phyloP scores from a whole-genome alignment of 192 early-diverging fungal species.

The Coemansia sp. region DNA sequence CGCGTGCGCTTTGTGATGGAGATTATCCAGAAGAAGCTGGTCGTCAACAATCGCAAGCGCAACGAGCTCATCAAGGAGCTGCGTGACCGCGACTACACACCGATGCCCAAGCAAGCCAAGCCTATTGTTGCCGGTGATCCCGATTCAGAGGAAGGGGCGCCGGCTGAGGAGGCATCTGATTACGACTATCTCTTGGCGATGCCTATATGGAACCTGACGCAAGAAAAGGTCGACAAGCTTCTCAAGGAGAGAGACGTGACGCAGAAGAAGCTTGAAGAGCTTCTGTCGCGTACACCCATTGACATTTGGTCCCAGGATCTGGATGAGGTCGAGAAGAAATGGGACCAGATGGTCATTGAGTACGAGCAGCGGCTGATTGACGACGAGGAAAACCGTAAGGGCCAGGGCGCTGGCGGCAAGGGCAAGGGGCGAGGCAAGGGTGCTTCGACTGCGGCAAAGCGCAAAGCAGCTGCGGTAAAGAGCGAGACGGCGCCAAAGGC shows the following conservation, averaged over 20 bases:
- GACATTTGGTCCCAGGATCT: conserved; percentile 86
- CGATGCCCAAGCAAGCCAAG: conserved; percentile 53
- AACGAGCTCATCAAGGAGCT: conserved; percentile 71
- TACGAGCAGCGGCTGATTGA: conserved; percentile 33
- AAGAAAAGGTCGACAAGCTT: conserved; percentile 80
- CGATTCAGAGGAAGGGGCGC: conserved; percentile 45
- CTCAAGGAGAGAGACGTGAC: conserved; percentile 65
- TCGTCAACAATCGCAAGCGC: conserved; percentile 85
- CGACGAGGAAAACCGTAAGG: conserved; percentile 37
- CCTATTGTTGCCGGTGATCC: conserved; percentile 45
- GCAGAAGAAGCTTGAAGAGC: conserved; percentile 60
- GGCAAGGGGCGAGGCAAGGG: conserved; percentile 29
- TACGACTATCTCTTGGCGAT: conserved; percentile 89
- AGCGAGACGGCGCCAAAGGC: conserved; percentile 8
- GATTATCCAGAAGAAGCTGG: conserved; percentile 79
- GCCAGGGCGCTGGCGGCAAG: conserved; percentile 25
- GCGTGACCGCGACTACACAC: conserved; percentile 61
- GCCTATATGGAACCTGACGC: conserved; percentile 87
- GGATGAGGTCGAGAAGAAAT: conserved; percentile 75
- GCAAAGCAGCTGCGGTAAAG: conserved; percentile 39
- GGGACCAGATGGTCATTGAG: conserved; percentile 60
- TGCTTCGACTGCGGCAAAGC: conserved; percentile 28
- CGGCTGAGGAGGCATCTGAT: conserved; percentile 26
- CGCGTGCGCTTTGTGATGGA: conserved; percentile 85
- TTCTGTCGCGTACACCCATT: conserved; percentile 61